phyloP scores from a whole-genome alignment of 2,329 filamentous ascomycete species.

The Ophiostoma pallidulum region DNA sequence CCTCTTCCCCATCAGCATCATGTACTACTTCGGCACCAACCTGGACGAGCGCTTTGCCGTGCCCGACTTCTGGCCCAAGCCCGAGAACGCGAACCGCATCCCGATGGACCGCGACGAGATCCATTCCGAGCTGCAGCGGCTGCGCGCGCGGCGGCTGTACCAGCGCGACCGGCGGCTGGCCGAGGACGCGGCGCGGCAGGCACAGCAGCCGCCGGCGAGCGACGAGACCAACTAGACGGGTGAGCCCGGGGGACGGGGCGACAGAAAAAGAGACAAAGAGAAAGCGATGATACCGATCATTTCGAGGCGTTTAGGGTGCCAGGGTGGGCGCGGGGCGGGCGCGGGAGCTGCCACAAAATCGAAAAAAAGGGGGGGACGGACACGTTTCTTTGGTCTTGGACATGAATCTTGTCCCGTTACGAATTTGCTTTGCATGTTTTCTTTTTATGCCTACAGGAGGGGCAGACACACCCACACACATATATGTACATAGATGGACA shows the following conservation, averaged over 20 bases:
- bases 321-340: too few relatives aligned
- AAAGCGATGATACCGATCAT: too few relatives aligned
- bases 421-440: background rate
- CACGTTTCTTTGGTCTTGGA: background rate
- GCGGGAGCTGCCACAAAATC: too few relatives aligned
- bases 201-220: conserved; percentile 14
- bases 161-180: conserved; percentile 57
- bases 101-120: conserved; percentile 77
- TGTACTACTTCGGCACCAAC: conserved; percentile 99
- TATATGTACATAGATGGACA: background rate
- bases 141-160: conserved; percentile 59
- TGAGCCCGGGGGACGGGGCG: background rate
- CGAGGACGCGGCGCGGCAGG: conserved; percentile 24
- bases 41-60: conserved; percentile 87
- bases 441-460: too few relatives aligned
- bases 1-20: conserved; percentile 96
- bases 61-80: conserved; percentile 86
- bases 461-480: too few relatives aligned
- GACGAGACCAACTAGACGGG: conserved; percentile 3
- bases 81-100: conserved; percentile 65
- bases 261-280: background rate
- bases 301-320: too few relatives aligned
- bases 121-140: conserved; percentile 64
- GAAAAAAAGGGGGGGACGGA: too few relatives aligned
- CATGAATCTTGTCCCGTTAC: background rate